A percentile compares a stretch with the other conserved stretches of the same genome.
phyloP scores from a whole-genome alignment of 108 stramenopile species.

The Parmales sp. region DNA sequence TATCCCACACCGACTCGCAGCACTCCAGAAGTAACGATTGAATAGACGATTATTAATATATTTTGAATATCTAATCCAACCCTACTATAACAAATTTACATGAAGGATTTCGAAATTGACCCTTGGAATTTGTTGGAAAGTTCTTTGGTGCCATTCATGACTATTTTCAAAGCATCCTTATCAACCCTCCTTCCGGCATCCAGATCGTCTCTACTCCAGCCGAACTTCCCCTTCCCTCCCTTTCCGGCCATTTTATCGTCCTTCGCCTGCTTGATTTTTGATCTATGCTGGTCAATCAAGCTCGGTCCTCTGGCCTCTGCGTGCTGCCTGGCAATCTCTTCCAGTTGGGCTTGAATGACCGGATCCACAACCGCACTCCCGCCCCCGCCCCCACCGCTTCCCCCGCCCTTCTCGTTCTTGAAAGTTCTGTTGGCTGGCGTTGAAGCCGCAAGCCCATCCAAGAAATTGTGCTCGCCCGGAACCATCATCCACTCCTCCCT shows the following conservation, averaged over 20 bases:
- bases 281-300: conserved; percentile 57
- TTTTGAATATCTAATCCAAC: no score
- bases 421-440: no score
- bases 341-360: conserved; percentile 58
- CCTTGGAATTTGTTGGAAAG: background rate
- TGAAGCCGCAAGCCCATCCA: conserved; percentile 49
- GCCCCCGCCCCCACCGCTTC: conserved; percentile 11
- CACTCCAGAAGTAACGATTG: no score
- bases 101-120: background rate
- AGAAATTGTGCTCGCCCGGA: conserved; percentile 68
- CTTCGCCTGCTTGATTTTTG: conserved; percentile 37
- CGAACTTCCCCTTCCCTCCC: conserved; percentile 34
- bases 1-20: no score
- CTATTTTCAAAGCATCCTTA: conserved; percentile 60
- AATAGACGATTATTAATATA: no score
- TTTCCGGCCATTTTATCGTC: conserved; percentile 16
- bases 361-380: conserved; percentile 37
- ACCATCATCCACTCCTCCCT: conserved; percentile 80
- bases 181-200: conserved; percentile 72
- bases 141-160: conserved; percentile 23
- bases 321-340: conserved; percentile 59
- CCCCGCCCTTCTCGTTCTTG: conserved; percentile 42
- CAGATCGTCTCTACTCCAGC: conserved; percentile 64
- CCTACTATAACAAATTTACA: no score
- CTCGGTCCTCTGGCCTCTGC: conserved; percentile 56